Conservation (phyloP, 2,329 filamentous ascomycete genomes). For the Sporothrix humicola region DNA sequence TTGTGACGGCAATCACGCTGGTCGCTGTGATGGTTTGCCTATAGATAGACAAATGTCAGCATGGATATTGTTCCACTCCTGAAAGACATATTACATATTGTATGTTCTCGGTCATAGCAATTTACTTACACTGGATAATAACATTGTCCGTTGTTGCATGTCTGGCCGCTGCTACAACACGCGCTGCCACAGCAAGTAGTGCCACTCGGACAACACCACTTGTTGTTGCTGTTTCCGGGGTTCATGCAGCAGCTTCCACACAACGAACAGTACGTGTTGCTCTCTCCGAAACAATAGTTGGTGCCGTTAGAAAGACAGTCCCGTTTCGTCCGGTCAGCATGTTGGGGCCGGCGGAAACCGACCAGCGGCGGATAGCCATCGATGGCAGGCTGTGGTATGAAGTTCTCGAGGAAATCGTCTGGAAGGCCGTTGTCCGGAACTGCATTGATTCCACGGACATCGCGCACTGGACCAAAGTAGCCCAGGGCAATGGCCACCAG, state of each 20-base stretch:
- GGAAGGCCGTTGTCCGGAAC: conserved; percentile 7
- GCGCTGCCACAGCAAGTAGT: conserved; percentile 43
- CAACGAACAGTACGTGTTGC: conserved; percentile 41
- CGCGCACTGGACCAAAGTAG: conserved; percentile 18
- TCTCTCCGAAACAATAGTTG: conserved; percentile 45
- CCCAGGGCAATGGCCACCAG: conserved; percentile 34
- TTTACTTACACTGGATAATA: conserved; percentile 36
- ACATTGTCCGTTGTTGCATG: conserved; percentile 43
- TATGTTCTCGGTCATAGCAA: background rate
- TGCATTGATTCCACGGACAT: background rate
- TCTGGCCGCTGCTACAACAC: conserved; percentile 44
- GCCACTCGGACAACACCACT: conserved; percentile 42
- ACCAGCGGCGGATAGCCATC: conserved; percentile 38
- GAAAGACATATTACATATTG: background rate
- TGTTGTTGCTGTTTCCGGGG: conserved; percentile 34
- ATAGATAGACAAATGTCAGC: too few species aligned
- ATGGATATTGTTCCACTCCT: too few species aligned
- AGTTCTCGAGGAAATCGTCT: conserved; percentile 7
- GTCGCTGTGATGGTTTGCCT: conserved; percentile 37
- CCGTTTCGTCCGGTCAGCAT: conserved; percentile 37
- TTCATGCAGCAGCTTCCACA: conserved; percentile 44
- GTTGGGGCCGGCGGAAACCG: conserved; percentile 33
- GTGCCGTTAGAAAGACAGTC: conserved; percentile 45
- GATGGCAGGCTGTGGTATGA: conserved; percentile 34
- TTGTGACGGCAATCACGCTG: conserved; percentile 26